Conservation (phyloP, 148 eudicot genomes). For the Rhododendron mucronatum region DNA sequence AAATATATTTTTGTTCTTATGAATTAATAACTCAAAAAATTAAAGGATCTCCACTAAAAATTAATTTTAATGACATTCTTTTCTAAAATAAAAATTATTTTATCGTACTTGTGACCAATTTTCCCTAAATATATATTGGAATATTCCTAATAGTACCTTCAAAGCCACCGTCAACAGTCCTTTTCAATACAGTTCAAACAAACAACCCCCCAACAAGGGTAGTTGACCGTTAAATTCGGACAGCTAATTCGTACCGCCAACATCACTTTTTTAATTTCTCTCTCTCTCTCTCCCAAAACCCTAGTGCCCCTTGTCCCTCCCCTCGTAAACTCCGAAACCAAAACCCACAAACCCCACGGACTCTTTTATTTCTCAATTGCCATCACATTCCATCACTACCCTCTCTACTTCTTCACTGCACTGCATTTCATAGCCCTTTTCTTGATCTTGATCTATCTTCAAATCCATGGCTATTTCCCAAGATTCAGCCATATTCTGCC, state of each 20-base stretch:
- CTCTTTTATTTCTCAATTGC: neutral
- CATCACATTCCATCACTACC: neutral
- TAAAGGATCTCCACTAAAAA: no score
- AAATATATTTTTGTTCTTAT: no score
- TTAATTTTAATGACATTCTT: no score
- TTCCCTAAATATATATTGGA: no score
- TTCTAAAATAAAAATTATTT: no score
- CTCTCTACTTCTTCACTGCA: neutral
- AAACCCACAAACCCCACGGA: neutral
- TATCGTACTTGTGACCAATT: no score
- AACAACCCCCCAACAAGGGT: neutral
- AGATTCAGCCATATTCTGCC: constrained; percentile 18
- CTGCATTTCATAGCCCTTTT: neutral
- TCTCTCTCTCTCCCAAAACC: neutral
- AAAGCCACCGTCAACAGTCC: neutral
- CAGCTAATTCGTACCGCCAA: neutral
- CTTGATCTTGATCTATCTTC: neutral
- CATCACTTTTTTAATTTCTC: no score
- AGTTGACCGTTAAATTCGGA: neutral
- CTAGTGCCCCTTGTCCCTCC: neutral
- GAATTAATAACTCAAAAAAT: no score
- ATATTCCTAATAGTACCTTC: no score
- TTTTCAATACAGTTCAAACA: neutral
- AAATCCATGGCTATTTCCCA: constrained; percentile 27
- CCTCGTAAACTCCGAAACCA: neutral